Base-by-base conservation (phyloP, 371 early-diverging fungal genomes). In the Massospora cicadina region DNA sequence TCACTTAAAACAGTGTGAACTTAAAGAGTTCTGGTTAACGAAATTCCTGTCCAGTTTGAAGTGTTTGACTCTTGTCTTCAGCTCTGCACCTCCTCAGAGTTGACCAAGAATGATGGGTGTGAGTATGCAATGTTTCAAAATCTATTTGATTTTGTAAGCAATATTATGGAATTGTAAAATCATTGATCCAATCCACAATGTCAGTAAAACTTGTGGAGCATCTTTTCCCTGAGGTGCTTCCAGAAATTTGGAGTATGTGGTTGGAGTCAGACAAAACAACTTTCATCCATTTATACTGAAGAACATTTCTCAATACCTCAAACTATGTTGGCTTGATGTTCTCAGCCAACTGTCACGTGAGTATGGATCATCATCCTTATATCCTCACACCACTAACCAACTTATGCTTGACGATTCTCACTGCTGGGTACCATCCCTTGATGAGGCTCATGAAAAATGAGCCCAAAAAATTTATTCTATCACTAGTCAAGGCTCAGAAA, bases 381-480 rank as follows among this genome's bases (percentile, higher is more conserved):
- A 87, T 71, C 72, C 85, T 67, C 88, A 88, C 72, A 89, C 90
- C 2, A 80, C 85, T 64, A 86, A 88, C 67, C 85, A 83, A 56
- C 80, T 84, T 25, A 68, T 80, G 7, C 85, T 87, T 32, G 87
- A 88, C 2, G 81, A 78, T 29, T 82, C 91, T 2, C 82, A 94
- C 1, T 69, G 80, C 53, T 93, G 94, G 94, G 74, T 93, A 55
- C 95, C 95, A 0, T 93, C 93, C 69, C 68, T 90, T 54, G 93
- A 95, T 69, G 73, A 77, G 24, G 67, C 81, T 5, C 78, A 82
- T 17, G 88, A 86, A 55, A 73, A 87, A 65, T 82, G 84, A 60
- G 90, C 89, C 1, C 93, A 91, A 91, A 90, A 90, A 54, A 74
- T 95, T 69, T 81, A 88, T 58, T 83, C 85, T 67, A 78, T 60